These are phyloP conservation scores for Ceriops tagal DNA, from an alignment of 345 rosid genomes.

Conservation along the genomic window DNA sequence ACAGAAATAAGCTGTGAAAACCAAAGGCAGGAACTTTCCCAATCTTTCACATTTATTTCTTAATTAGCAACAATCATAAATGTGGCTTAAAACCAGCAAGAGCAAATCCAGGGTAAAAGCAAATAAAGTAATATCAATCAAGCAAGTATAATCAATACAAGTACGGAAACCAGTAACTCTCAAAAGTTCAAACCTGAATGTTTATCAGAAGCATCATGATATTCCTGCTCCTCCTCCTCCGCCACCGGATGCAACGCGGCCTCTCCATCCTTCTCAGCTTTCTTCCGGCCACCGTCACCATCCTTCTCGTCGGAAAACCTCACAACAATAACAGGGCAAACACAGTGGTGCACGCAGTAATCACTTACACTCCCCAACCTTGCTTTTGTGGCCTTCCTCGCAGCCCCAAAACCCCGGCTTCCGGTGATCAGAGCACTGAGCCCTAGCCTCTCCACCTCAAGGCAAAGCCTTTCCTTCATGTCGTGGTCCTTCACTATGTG, in stretches of 20 bases:
- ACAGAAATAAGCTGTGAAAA: neutral
- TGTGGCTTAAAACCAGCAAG: too few species aligned
- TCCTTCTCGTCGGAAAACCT: conserved; percentile 61
- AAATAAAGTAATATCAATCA: neutral
- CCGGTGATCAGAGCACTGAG: conserved; percentile 68
- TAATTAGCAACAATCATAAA: too few species aligned
- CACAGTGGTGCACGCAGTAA: conserved; percentile 83
- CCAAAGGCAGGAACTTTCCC: too few species aligned
- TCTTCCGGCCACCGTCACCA: conserved; percentile 15
- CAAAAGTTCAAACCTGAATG: conserved; percentile 35
- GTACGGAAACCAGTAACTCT: neutral
- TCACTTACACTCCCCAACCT: conserved; percentile 83
- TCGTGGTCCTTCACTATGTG: conserved; percentile 85
- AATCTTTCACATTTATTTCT: too few species aligned
- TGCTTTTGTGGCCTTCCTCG: conserved; percentile 42
- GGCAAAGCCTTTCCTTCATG: conserved; percentile 83
- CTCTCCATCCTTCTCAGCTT: conserved; percentile 28
- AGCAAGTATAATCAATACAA: neutral
- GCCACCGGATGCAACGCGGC: conserved; percentile 30
- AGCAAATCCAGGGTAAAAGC: too few species aligned
- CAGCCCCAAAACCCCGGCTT: conserved; percentile 78
- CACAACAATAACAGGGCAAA: conserved; percentile 80
- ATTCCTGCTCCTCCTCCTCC: conserved; percentile 53
- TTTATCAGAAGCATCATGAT: conserved; percentile 48
- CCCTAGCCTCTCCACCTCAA: conserved; percentile 83